Base-by-base conservation (phyloP, 1,284 basidiomycete species). In the Austroboletus rostrupii region DNA sequence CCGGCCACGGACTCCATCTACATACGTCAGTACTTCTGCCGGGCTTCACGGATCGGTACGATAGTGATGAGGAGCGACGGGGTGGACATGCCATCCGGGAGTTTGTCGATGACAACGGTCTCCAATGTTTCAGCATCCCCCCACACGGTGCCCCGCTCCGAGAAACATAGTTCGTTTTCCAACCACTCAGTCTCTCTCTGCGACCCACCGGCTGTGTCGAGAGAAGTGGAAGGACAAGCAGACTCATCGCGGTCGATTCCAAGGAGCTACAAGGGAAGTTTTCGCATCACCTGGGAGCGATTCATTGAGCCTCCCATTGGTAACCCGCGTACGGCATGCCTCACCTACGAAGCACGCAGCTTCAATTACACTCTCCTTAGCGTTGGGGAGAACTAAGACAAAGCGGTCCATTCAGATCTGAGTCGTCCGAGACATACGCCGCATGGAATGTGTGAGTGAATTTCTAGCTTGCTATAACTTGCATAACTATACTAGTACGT, bases 381-480 rank as follows among this genome's bases (percentile, higher is more conserved):
- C 61, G 16, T 79, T 12, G 70, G 73, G 5, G 50, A 66, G 31
- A 81, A 83, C 70, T 80, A 66, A 26, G 4, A 26, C 23, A 31
- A 89, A 84, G 61, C 70, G 14, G 38, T 72, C 80, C 14, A 79
- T 84, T 1, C 87, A 91, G 59, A 71, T 93, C 13, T 12, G 32
- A 33, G 13, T 39, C 72, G 92, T 40, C 70, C 91, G 41, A 53
- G 61, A 55, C 64, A 48, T 72, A 85, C 81, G 13, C 65, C 93
- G n/a, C 89, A 88, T 75, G 79, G 87, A 81, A 86, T 85, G 60
- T 45, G 71, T 54, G 19, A 38, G 19, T 29, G 38, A 48, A 36
- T 39, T 31, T 43, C 31, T 11, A 33, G 9, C 45, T 20, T 14
- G 31, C 40, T 31, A 17, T 43, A 17, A 37, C 44, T 45, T 31